Evolutionary conservation across 2,329 filamentous ascomycete species (phyloP).

Genomic region (Ampelomyces quisqualis): DNA sequence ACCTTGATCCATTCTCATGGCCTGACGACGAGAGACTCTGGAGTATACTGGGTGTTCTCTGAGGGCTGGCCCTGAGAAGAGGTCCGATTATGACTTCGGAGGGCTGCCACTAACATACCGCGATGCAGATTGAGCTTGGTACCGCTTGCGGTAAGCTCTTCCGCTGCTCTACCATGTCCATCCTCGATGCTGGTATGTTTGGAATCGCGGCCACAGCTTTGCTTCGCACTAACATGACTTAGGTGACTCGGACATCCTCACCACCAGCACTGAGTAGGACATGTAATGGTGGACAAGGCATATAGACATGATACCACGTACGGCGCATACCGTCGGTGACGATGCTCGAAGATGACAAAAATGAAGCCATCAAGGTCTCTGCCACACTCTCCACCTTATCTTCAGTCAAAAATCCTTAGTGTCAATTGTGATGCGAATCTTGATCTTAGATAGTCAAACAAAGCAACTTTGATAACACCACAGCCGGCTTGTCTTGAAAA

Average conservation of each 20-base stretch:
- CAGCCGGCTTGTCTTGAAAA: no score
- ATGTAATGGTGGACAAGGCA: slow-evolving; percentile 9
- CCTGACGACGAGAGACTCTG: slow-evolving; percentile 41
- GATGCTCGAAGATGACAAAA: slow-evolving; percentile 33
- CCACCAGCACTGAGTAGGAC: slow-evolving; percentile 58
- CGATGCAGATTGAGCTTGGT: slow-evolving; percentile 86
- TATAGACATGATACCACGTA: slow-evolving; percentile 30
- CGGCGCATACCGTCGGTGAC: slow-evolving; percentile 21
- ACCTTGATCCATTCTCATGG: slow-evolving; percentile 36
- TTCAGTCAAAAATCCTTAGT: no score
- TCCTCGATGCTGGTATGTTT: slow-evolving; percentile 78
- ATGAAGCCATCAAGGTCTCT: slow-evolving; percentile 20
- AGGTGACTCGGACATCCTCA: slow-evolving; percentile 88
- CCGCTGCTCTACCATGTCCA: slow-evolving; percentile 95
- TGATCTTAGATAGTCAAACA: no score
- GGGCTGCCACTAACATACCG: slow-evolving; percentile 67
- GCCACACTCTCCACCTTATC: neutral
- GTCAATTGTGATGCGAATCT: no score
- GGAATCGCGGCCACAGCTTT: neutral
- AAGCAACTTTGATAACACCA: no score
- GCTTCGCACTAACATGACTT: slow-evolving; percentile 14
- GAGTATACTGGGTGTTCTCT: slow-evolving; percentile 32
- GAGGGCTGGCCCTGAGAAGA: slow-evolving; percentile 81
- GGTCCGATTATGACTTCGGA: slow-evolving; percentile 82
- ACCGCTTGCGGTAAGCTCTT: slow-evolving; percentile 99